phyloP scores from a whole-genome alignment of 192 early-diverging fungal genomes.

The Chytriomyces sp. region DNA sequence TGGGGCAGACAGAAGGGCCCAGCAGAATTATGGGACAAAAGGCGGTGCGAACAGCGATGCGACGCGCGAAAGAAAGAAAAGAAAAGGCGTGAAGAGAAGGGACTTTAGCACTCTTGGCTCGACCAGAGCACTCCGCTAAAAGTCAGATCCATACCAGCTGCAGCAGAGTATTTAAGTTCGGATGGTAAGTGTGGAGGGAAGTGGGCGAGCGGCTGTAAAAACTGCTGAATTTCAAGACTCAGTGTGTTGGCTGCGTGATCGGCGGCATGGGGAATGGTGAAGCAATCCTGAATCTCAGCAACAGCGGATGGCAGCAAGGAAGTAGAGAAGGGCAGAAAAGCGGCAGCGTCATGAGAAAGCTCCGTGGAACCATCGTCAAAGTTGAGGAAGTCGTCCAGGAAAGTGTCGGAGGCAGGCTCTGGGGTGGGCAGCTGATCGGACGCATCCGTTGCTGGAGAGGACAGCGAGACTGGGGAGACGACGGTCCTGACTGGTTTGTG shows the following conservation, averaged over 20 bases:
- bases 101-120: too few species aligned
- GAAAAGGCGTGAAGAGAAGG: too few species aligned
- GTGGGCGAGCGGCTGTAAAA: neutral
- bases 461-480: neutral
- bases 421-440: neutral
- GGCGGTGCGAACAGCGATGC: too few species aligned
- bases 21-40: too few species aligned
- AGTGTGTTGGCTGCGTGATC: neutral
- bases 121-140: too few species aligned
- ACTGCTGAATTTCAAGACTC: neutral
- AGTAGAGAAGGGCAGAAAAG: too few species aligned
- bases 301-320: too few species aligned
- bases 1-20: too few species aligned
- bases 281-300: neutral
- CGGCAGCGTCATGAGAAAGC: neutral
- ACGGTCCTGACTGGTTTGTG: slow-evolving; percentile 40
- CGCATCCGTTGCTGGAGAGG: neutral
- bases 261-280: neutral
- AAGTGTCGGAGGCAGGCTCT: neutral
- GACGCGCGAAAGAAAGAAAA: too few species aligned
- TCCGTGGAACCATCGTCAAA: neutral
- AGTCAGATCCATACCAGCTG: too few species aligned
- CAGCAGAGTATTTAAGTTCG: too few species aligned
- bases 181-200: too few species aligned
- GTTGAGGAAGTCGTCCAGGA: neutral